Evolutionary conservation across 495 filamentous ascomycete species (phyloP).

Genomic region (Astrocystis sublimbata): DNA sequence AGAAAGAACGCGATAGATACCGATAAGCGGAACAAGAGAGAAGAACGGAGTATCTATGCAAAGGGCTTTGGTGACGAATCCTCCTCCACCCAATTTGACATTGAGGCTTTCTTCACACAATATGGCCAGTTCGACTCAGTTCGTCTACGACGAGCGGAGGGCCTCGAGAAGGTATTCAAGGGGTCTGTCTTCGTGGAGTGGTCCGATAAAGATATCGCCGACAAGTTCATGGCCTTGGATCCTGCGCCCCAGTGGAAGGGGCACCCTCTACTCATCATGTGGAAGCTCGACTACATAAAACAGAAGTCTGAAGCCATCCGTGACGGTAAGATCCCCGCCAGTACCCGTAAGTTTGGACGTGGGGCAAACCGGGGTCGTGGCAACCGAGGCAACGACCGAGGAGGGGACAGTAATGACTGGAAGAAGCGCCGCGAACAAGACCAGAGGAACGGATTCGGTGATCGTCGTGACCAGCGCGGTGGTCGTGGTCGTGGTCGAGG

Average conservation of each 20-base stretch:
- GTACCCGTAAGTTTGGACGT: conserved; percentile 32
- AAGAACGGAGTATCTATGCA: conserved; percentile 48
- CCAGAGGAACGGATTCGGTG: conserved; percentile 61
- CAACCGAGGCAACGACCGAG: conserved; percentile 26
- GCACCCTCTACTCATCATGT: conserved; percentile 70
- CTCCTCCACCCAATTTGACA: conserved; percentile 79
- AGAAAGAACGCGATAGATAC: conserved; percentile 68
- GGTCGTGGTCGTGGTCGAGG: conserved; percentile 46
- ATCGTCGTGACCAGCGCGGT: conserved; percentile 31
- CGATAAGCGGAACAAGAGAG: conserved; percentile 32
- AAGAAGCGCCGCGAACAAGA: conserved; percentile 67
- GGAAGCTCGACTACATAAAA: conserved; percentile 83
- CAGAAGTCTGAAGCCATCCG: conserved; percentile 76
- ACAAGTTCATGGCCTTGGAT: conserved; percentile 74
- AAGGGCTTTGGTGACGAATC: conserved; percentile 90
- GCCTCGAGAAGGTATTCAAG: conserved; percentile 70
- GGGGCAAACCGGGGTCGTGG: conserved; percentile 33
- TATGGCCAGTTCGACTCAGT: conserved; percentile 80
- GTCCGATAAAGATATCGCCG: conserved; percentile 66
- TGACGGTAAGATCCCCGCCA: conserved; percentile 66
- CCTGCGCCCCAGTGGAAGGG: conserved; percentile 82
- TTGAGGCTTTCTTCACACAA: conserved; percentile 86
- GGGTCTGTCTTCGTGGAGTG: conserved; percentile 96
- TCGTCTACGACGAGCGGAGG: conserved; percentile 74
- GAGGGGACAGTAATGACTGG: conserved; percentile 62